A percentile compares a stretch with the other conserved stretches of the same genome.
These are phyloP conservation scores for Fraxinus quadrangulata DNA, from an alignment of 257 asterid species.

Conservation along the genomic window DNA sequence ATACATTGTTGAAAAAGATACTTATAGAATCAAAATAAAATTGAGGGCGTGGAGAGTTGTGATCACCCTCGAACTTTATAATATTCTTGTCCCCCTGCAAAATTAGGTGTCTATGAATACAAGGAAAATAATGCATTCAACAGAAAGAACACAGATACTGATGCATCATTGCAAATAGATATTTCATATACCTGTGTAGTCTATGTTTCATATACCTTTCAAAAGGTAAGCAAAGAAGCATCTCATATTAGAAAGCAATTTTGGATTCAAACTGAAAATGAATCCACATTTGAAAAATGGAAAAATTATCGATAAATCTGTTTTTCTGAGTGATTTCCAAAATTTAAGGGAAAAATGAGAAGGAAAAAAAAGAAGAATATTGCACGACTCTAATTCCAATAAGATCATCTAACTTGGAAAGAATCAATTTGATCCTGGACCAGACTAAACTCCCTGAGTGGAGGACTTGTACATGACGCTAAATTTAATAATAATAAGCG, in stretches of 20 bases:
- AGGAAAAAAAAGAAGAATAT: not conserved
- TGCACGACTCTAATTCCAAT: not conserved
- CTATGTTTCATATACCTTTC: not conserved
- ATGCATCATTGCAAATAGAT: not conserved
- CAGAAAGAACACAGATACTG: conserved; percentile 4
- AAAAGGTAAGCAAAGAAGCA: not conserved
- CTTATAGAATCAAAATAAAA: conserved; percentile 92
- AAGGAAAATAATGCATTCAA: conserved; percentile 2
- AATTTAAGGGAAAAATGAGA: not conserved
- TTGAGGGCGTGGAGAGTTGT: conserved; percentile 96
- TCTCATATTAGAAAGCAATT: not conserved
- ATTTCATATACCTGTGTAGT: not conserved
- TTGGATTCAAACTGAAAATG: not conserved
- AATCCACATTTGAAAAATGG: not conserved
- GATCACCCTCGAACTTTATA: conserved; percentile 93
- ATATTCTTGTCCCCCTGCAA: conserved; percentile 92
- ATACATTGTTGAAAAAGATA: conserved; percentile 85
- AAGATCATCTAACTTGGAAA: conserved; percentile 8
- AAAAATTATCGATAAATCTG: not conserved
- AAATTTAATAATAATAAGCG: not conserved
- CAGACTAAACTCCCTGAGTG: not conserved
- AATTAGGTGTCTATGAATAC: conserved; percentile 17
- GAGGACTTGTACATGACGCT: not conserved
- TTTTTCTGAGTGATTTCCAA: conserved; percentile 1
- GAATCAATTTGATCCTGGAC: not conserved